A percentile compares a stretch with the other conserved stretches of the same genome.
phyloP scores from a whole-genome alignment of 139 green algal species.

The Gonium pectorale region DNA sequence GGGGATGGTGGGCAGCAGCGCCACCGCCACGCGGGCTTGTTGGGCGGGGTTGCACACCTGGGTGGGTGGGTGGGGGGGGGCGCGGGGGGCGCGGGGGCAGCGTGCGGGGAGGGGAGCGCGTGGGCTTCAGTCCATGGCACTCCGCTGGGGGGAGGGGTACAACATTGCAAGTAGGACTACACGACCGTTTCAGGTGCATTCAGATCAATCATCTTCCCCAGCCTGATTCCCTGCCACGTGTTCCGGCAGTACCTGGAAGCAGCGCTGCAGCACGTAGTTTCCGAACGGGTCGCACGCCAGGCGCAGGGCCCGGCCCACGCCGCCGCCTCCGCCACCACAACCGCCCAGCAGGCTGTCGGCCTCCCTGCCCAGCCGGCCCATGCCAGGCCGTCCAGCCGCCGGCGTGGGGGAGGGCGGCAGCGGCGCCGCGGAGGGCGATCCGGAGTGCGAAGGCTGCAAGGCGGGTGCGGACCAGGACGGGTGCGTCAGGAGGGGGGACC shows the following conservation, averaged over 20 bases:
- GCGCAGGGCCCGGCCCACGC: background rate
- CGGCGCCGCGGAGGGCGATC: too few relatives aligned
- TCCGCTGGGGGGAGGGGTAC: too few relatives aligned
- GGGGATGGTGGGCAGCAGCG: constrained; percentile 30
- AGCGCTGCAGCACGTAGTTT: constrained; percentile 43
- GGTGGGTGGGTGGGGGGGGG: background rate
- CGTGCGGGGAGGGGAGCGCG: too few relatives aligned
- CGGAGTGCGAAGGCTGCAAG: too few relatives aligned
- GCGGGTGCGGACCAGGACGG: too few relatives aligned
- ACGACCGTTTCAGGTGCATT: too few relatives aligned
- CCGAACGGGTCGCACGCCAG: constrained; percentile 42
- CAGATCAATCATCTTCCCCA: too few relatives aligned
- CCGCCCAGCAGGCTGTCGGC: background rate
- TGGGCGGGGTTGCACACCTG: constrained; percentile 35
- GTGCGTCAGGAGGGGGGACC: too few relatives aligned
- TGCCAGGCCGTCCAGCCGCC: too few relatives aligned
- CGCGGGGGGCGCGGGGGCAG: background rate
- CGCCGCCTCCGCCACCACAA: background rate
- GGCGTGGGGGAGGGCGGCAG: background rate
- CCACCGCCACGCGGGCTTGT: background rate
- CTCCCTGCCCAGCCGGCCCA: background rate
- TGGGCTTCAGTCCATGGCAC: too few relatives aligned
- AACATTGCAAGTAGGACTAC: too few relatives aligned
- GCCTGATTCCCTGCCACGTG: too few relatives aligned
- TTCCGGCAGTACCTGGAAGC: constrained; percentile 46